Evolutionary conservation across 2,329 filamentous ascomycete genomes (phyloP), one percentile per base, ranked within the genome.

Genomic region (Neonectria hederae): DNA sequence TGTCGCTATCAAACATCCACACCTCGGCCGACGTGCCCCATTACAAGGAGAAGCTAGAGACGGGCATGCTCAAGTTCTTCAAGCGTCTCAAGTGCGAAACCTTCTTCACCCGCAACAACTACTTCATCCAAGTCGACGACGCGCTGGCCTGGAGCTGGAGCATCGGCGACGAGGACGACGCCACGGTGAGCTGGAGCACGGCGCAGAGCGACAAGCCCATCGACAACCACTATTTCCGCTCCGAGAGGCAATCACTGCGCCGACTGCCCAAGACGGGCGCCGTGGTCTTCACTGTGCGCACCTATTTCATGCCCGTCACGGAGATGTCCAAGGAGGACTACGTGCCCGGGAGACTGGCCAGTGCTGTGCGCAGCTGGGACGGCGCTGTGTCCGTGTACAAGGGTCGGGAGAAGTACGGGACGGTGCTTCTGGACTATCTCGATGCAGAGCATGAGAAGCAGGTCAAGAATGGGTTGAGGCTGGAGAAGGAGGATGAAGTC

Each of bases 91-190:
- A 86, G 73, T 90, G 90, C 1, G 89, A 93, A 45, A 87, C 88
- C 48, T 85, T 84, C n/a, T 83, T 84, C 63, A 78, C 75, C 56
- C 83, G 92, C 63, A 93, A 94, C 76, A 95, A 96, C 76, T 97
- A 96, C 79, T 97, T 97, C 81, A 86, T 97, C 67, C 93, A 97
- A 79, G 92, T 96, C 1, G 93, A 97, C 74, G 92, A 94, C 61
- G 79, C 85, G 5, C 82, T 97, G 1, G 83, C 90, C 0, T 97
- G 93, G 93, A 92, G 89, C 63, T 80, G 83, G 72, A 92, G 88
- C 71, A 94, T 97, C 69, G 93, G 93, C 0, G 71, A 80, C 17
- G 93, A 97, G 77, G 92, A 97, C 75, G 78, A 80, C 1, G 79
- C 81, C 0, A 82, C 82, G 0, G 86, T 89, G 2, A 89, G 89